Conservation (phyloP, 1,284 basidiomycete genomes). For the Xanthoconium separans region DNA sequence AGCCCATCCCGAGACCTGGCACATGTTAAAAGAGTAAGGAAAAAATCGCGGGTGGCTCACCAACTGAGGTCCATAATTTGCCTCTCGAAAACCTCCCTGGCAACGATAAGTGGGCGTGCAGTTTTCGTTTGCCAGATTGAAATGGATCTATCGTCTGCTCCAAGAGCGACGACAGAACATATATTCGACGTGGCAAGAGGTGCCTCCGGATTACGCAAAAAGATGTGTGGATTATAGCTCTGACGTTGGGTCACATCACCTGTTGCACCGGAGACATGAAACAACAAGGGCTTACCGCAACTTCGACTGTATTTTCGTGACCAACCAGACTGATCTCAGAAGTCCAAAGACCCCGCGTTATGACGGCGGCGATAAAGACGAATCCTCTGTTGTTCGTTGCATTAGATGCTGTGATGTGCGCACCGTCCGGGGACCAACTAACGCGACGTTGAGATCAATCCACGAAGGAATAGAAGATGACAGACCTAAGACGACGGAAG, state of each 20-base stretch:
- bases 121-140: slow-evolving; percentile 94
- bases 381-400: slow-evolving; percentile 95
- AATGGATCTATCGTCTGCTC: slow-evolving; percentile 84
- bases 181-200: slow-evolving; percentile 75
- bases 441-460: background rate
- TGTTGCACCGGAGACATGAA: slow-evolving; percentile 13
- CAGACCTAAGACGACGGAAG: slow-evolving; percentile 85
- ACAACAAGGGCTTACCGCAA: slow-evolving; percentile 61
- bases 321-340: slow-evolving; percentile 93
- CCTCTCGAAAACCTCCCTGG: slow-evolving; percentile 91
- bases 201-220: slow-evolving; percentile 69
- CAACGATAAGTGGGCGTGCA: slow-evolving; percentile 86
- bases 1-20: slow-evolving; percentile 87
- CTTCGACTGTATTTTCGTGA: slow-evolving; percentile 97
- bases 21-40: slow-evolving; percentile 5
- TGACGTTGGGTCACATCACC: slow-evolving; percentile 40
- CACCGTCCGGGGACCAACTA: slow-evolving; percentile 99
- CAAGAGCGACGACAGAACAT: slow-evolving; percentile 85
- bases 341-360: slow-evolving; percentile 84
- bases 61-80: slow-evolving; percentile 96
- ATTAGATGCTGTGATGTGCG: slow-evolving; percentile 94
- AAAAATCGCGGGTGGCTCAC: slow-evolving; percentile 43
- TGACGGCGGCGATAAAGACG: slow-evolving; percentile 96
- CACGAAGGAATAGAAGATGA: slow-evolving; percentile 3
- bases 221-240: slow-evolving; percentile 92